Conservation (phyloP, 2,329 filamentous ascomycete species). For the Curvularia lunata region DNA sequence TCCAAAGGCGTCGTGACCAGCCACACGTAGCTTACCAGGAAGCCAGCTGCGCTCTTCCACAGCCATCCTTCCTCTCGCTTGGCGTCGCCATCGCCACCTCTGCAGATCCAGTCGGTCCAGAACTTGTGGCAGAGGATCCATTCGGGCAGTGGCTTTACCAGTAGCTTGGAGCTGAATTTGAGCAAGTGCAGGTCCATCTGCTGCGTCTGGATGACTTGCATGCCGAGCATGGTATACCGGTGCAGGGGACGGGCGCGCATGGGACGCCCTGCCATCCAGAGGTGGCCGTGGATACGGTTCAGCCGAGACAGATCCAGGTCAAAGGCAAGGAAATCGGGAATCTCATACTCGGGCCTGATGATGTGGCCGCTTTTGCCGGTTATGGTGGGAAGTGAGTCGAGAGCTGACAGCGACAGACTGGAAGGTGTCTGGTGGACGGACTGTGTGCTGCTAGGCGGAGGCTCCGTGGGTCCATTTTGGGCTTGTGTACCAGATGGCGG, state of each 20-base stretch:
- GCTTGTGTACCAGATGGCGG: constrained; percentile 6
- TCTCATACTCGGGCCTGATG: constrained; percentile 35
- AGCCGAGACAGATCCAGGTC: constrained; percentile 42
- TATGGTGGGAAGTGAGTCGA: constrained; percentile 47
- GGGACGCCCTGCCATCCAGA: constrained; percentile 49
- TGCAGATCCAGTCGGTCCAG: constrained; percentile 37
- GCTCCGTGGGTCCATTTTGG: neutral
- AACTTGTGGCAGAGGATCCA: constrained; percentile 41
- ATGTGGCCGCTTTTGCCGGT: constrained; percentile 23
- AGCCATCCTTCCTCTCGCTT: constrained; percentile 2
- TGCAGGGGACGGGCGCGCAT: constrained; percentile 46
- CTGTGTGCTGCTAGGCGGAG: constrained; percentile 13
- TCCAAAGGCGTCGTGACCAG: constrained; percentile 43
- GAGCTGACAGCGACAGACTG: constrained; percentile 27
- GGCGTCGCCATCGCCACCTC: constrained; percentile 20
- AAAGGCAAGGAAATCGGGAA: constrained; percentile 33
- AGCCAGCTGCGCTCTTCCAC: constrained; percentile 35
- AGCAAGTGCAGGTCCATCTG: constrained; percentile 49
- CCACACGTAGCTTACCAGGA: constrained; percentile 47
- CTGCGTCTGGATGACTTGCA: constrained; percentile 39
- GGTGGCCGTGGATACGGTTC: constrained; percentile 42
- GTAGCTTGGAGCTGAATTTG: constrained; percentile 39
- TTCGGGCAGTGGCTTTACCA: constrained; percentile 45
- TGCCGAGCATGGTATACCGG: constrained; percentile 46
- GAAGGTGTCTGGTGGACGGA: constrained; percentile 30